Evolutionary conservation across 2,329 filamentous ascomycete species (phyloP).

Genomic region (Sclerotinia trifoliorum): DNA sequence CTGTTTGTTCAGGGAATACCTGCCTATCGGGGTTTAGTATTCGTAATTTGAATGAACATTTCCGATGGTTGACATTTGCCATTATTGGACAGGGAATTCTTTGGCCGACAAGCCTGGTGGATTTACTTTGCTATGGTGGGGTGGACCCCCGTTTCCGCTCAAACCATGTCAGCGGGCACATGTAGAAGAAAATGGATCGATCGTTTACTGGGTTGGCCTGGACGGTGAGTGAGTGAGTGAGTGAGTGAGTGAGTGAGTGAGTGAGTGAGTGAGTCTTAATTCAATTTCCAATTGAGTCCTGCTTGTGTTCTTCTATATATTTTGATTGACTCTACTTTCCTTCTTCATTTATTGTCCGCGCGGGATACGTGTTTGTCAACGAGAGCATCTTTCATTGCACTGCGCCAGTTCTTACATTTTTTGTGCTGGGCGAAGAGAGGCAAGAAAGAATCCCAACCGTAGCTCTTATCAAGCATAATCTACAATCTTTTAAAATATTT

Average conservation of each 20-base stretch:
- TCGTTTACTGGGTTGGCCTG: neutral
- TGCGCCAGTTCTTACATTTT: neutral
- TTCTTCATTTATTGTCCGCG: neutral
- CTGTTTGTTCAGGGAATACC: neutral
- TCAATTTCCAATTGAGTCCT: neutral
- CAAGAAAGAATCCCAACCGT: constrained; percentile 1
- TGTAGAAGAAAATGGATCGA: neutral
- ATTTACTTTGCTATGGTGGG: neutral
- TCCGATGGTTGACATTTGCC: neutral
- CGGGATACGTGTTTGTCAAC: neutral
- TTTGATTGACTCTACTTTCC: neutral
- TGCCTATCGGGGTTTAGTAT: constrained; percentile 4
- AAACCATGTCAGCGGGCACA: constrained; percentile 2
- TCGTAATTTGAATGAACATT: neutral
- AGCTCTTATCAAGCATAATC: neutral
- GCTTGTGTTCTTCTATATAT: neutral
- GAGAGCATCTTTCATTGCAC: constrained; percentile 1
- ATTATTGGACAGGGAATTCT: neutral
- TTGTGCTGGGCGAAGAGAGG: neutral
- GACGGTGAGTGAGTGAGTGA: neutral
- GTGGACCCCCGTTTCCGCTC: too few relatives aligned
- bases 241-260: neutral
- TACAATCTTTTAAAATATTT: neutral
- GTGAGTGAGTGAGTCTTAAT: neutral
- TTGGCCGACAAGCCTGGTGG: neutral